Evolutionary conservation across 306 rosid species (phyloP).

Genomic region (Medicago truncatula): MtrunA17r5.0-ANR NC_053046.1:40182001-40182500

Average conservation of each 20-base stretch:
- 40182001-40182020: conserved; percentile 54
- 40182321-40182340: conserved; percentile 46
- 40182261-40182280: conserved; percentile 45
- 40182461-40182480: conserved; percentile 61
- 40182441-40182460: conserved; percentile 54
- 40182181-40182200: conserved; percentile 61
- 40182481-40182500: conserved; percentile 72
- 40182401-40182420: conserved; percentile 77
- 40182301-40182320: conserved; percentile 53
- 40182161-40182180: conserved; percentile 71
- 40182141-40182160: conserved; percentile 73
- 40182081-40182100: conserved; percentile 87
- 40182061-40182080: conserved; percentile 90
- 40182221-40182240: conserved; percentile 52
- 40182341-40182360: conserved; percentile 58
- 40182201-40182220: conserved; percentile 39
- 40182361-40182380: conserved; percentile 76
- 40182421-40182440: conserved; percentile 73
- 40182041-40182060: conserved; percentile 84
- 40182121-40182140: conserved; percentile 86
- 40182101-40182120: conserved; percentile 90
- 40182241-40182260: conserved; percentile 50
- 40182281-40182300: conserved; percentile 79
- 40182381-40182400: conserved; percentile 75
- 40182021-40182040: conserved; percentile 53